Percentiles rank a stretch among this genome's conserved stretches.
These are phyloP conservation scores for Effrenium voratum DNA, from an alignment of 73 alveolate genomes.

Conservation along the genomic window DNA sequence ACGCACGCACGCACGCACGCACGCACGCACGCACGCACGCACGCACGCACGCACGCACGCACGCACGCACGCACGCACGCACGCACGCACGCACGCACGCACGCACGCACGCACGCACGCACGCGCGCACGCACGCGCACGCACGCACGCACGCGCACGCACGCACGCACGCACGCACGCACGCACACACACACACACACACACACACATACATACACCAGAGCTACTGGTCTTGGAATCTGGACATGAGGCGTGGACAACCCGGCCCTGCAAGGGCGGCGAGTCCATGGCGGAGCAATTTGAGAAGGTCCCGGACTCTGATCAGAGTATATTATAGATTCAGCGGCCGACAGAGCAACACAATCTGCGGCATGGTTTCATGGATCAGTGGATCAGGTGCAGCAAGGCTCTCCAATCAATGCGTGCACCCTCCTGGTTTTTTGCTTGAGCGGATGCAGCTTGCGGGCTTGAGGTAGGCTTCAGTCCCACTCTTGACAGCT, in stretches of 20 bases:
- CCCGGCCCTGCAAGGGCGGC: constrained; percentile 91
- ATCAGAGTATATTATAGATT: no score
- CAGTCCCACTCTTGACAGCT: no score
- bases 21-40: neutral
- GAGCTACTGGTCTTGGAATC: neutral
- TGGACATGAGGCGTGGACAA: constrained; percentile 59
- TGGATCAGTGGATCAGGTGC: no score
- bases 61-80: neutral
- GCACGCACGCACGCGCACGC: neutral
- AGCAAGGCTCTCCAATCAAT: no score
- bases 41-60: neutral
- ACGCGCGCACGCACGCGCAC: neutral
- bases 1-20: neutral
- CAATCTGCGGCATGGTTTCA: no score
- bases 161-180: neutral
- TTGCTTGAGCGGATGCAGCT: no score
- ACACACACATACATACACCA: neutral
- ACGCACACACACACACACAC: neutral
- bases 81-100: neutral
- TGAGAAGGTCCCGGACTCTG: no score
- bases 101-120: neutral
- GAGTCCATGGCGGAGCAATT: constrained; percentile 91
- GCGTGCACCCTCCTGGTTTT: no score
- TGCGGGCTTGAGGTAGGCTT: no score
- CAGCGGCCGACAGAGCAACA: no score